Evolutionary conservation across 2,329 filamentous ascomycete genomes (phyloP).

Genomic region (Sodiomyces alkalinus): DNA sequence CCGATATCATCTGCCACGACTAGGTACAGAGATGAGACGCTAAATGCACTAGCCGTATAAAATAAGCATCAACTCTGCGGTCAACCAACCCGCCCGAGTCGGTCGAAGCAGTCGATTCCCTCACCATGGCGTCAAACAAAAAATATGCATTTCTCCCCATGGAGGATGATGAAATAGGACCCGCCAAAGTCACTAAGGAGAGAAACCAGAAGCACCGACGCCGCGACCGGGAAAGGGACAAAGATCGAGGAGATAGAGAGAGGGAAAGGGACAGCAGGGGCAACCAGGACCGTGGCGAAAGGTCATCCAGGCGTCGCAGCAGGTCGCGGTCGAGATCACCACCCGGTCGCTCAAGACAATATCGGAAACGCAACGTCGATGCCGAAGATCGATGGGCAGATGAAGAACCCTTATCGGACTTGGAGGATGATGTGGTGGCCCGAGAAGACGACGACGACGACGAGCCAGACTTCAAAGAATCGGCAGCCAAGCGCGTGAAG

Average conservation of each 20-base stretch:
- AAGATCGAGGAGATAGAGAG: background rate
- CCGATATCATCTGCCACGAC: too few relatives aligned
- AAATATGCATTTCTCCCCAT: constrained; percentile 54
- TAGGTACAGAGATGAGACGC: too few relatives aligned
- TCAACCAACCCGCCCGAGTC: too few relatives aligned
- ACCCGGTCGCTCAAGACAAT: constrained; percentile 22
- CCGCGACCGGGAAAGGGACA: constrained; percentile 15
- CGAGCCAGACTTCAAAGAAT: constrained; percentile 48
- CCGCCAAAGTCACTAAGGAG: constrained; percentile 25
- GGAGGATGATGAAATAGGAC: constrained; percentile 47
- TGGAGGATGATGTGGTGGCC: too few relatives aligned
- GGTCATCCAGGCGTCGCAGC: constrained; percentile 8
- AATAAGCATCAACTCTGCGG: too few relatives aligned
- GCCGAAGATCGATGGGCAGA: constrained; percentile 66
- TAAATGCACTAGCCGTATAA: too few relatives aligned
- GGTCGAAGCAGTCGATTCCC: too few relatives aligned
- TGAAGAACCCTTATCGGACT: constrained; percentile 41
- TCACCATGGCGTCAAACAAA: constrained; percentile 29
- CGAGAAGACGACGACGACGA: too few relatives aligned
- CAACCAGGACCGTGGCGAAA: constrained; percentile 12
- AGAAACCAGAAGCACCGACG: constrained; percentile 14
- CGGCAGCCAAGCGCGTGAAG: constrained; percentile 56
- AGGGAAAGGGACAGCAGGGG: too few relatives aligned
- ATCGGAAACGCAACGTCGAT: constrained; percentile 24
- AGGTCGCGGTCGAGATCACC: constrained; percentile 17